These are phyloP conservation scores for Rhamnella rubrinervis DNA, from an alignment of 331 rosid species.

Conservation along the genomic window DNA sequence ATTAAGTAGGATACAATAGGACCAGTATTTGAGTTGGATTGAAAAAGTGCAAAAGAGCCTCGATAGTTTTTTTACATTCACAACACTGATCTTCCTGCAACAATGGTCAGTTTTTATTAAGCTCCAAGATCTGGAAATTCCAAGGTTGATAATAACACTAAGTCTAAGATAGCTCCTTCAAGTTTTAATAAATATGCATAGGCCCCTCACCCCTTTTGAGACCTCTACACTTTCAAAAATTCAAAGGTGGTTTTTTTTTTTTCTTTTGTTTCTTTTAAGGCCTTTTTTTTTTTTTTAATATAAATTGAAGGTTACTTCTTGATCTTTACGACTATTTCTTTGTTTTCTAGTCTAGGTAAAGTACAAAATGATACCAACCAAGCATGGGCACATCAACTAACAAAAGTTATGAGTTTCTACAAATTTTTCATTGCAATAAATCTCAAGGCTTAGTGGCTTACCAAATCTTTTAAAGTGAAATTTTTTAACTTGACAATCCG, in stretches of 20 bases:
- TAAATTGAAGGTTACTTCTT: too few relatives aligned
- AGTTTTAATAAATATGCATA: neutral
- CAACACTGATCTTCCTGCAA: neutral
- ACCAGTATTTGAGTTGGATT: neutral
- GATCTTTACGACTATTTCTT: too few relatives aligned
- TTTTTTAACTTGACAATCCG: neutral
- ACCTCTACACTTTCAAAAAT: neutral
- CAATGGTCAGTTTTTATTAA: neutral
- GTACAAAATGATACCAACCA: too few relatives aligned
- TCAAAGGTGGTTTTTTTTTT: too few relatives aligned
- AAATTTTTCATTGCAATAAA: neutral
- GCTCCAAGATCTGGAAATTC: conserved; percentile 8
- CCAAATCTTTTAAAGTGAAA: neutral
- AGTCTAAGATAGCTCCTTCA: neutral
- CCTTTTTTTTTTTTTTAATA: too few relatives aligned
- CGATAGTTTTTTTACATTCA: neutral
- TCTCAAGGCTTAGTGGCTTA: neutral
- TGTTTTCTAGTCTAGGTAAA: too few relatives aligned
- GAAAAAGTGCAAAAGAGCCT: neutral
- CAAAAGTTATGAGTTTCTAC: neutral
- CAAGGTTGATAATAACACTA: neutral
- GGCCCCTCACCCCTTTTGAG: neutral
- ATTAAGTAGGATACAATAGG: neutral
- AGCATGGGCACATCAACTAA: too few relatives aligned
- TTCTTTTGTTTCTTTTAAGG: too few relatives aligned